Base-by-base conservation (phyloP, 2,329 filamentous ascomycete genomes). In the Colletotrichum sp. region DNA sequence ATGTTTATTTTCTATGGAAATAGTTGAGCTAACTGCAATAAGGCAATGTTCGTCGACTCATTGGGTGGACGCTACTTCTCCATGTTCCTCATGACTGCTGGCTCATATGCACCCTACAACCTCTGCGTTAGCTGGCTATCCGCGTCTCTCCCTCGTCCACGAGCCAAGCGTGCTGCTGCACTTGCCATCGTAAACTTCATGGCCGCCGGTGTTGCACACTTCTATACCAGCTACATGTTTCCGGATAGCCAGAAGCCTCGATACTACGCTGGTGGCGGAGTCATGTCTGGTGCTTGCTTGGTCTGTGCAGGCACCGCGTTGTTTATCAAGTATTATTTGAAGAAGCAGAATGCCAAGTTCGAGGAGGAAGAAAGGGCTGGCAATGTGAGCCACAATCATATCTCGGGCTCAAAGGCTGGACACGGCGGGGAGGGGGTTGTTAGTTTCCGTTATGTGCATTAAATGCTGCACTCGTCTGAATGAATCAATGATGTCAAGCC, bases 181-280 rank as follows among this genome's bases (percentile, higher is more conserved):
- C 79, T 80, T 3, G 82, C 84, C 2, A 81, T 86, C 1, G 81
- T 85, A 36, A 86, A 86, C 64, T 79, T 86, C 10, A 72, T 72
- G 69, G 69, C 69, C 1, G 69, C 69, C 18, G 69, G 69, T 15
- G 77, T 84, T 13, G 80, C 79, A 0, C 81, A 81, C 65, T 82
- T 82, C 21, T 82, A 82, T 69, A 82, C 81, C 8, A 71, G 74
- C 18, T 82, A 82, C 77, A 81, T 82, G 80, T 82, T 82, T 69
- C 80, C 80, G 0, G 81, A 82, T 52, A 77, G 71, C 71, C 80
- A 82, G 64, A 80, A 81, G 73, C 81, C 81, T 24, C 67, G 79
- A 16, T 82, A 82, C 72, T 81, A 81, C 57, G 78, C 78, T n/a
- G 82, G 81, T 12, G 81, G 79, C 10, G 74, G 68, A 10, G 78